Evolutionary conservation across 805 yeast genomes (phyloP).

Genomic region (Schizosaccharomyces japonicus): DNA sequence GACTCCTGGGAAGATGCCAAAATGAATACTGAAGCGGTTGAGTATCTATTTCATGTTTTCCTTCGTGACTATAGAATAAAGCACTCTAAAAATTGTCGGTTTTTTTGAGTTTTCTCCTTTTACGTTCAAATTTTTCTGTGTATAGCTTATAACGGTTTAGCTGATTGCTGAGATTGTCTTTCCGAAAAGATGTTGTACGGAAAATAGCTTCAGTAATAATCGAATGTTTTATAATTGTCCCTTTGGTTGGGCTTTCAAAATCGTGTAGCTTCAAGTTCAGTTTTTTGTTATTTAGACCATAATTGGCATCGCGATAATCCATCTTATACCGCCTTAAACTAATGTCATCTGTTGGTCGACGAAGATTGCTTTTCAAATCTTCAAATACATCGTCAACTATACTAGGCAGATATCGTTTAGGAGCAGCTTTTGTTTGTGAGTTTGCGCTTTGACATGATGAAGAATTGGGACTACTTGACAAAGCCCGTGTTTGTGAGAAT

Average conservation of each 20-base stretch:
- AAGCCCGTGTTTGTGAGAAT: neutral
- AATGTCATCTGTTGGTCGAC: neutral
- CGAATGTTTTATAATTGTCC: too few relatives aligned
- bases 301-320: neutral
- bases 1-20: constrained; percentile 80
- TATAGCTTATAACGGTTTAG: too few relatives aligned
- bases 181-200: too few relatives aligned
- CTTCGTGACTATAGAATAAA: neutral
- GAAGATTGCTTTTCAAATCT: neutral
- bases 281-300: neutral
- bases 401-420: neutral
- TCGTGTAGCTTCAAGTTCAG: too few relatives aligned
- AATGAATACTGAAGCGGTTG: constrained; percentile 76
- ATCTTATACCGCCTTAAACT: neutral
- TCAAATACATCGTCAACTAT: neutral
- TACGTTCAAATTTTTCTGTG: too few relatives aligned
- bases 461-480: neutral
- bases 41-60: constrained; percentile 26
- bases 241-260: neutral
- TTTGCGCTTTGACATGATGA: neutral
- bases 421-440: neutral
- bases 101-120: too few relatives aligned
- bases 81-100: neutral
- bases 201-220: too few relatives aligned
- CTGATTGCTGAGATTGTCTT: too few relatives aligned